These are phyloP conservation scores for Trifolium repens DNA, from an alignment of 306 rosid species.

Conservation along the genomic window DNA sequence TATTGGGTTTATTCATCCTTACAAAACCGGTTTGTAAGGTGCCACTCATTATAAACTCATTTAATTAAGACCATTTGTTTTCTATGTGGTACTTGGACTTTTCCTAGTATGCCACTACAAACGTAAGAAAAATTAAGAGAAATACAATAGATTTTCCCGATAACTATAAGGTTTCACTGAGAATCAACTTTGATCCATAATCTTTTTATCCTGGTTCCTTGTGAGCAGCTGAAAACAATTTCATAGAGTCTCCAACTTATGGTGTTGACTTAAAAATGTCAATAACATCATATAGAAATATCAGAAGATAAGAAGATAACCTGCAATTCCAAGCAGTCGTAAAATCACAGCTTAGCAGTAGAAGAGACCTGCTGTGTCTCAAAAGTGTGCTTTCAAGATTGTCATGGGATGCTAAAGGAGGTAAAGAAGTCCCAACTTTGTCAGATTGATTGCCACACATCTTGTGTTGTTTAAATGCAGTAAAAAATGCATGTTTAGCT, in stretches of 20 bases:
- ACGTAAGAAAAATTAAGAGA: too few relatives aligned
- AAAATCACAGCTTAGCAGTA: slow-evolving; percentile 82
- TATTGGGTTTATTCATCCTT: too few relatives aligned
- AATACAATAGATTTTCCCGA: too few relatives aligned
- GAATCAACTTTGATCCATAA: too few relatives aligned
- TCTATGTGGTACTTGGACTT: too few relatives aligned
- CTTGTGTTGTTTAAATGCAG: slow-evolving; percentile 55
- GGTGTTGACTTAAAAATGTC: slow-evolving; percentile 7
- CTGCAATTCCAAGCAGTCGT: slow-evolving; percentile 92
- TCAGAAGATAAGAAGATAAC: slow-evolving; percentile 46
- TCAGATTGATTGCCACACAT: slow-evolving; percentile 38
- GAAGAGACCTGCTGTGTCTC: slow-evolving; percentile 74
- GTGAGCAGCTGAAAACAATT: too few relatives aligned
- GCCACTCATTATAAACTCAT: too few relatives aligned
- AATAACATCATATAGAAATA: slow-evolving; percentile 22
- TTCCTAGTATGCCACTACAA: too few relatives aligned
- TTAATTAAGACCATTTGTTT: too few relatives aligned
- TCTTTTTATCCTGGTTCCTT: too few relatives aligned
- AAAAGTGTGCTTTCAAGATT: slow-evolving; percentile 56
- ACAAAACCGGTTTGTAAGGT: too few relatives aligned
- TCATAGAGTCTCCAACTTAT: neutral
- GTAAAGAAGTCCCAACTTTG: slow-evolving; percentile 36
- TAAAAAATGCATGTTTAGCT: slow-evolving; percentile 62
- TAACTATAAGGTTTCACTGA: too few relatives aligned
- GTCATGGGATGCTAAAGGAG: slow-evolving; percentile 42